A percentile compares a stretch with the other conserved stretches of the same genome.
Conservation (phyloP, 331 rosid genomes). For the Acacia concinna region DNA sequence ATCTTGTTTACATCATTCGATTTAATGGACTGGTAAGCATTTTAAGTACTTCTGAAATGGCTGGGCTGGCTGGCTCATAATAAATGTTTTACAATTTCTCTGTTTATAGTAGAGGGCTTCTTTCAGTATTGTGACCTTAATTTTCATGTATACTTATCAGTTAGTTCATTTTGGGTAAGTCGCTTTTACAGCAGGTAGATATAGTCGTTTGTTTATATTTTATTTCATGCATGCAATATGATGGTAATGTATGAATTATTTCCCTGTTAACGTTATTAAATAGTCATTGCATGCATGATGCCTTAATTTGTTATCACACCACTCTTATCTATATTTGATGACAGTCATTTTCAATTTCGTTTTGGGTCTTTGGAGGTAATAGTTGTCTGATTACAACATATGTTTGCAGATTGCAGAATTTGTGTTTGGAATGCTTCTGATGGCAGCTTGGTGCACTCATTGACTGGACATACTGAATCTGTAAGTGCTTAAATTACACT, state of each 20-base stretch:
- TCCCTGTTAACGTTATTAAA: not conserved
- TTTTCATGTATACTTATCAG: slow-evolving; percentile 15
- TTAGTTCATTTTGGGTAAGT: slow-evolving; percentile 2
- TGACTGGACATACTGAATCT: slow-evolving; percentile 94
- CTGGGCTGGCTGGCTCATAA: slow-evolving; percentile 4
- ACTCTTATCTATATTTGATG: slow-evolving; percentile 14
- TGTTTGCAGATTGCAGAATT: slow-evolving; percentile 87
- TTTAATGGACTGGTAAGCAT: not conserved
- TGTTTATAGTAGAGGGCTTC: slow-evolving; percentile 7
- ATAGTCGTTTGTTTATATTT: not conserved
- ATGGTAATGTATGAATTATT: not conserved
- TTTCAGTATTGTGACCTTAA: slow-evolving; percentile 8
- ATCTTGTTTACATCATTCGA: not conserved
- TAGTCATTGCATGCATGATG: slow-evolving; percentile 4
- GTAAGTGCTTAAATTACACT: slow-evolving; percentile 49
- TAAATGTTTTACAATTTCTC: not conserved
- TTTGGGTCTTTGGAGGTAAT: slow-evolving; percentile 16
- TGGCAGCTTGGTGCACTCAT: slow-evolving; percentile 95
- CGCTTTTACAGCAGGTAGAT: not conserved
- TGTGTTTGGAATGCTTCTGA: slow-evolving; percentile 99
- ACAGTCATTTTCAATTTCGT: slow-evolving; percentile 12
- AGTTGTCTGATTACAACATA: slow-evolving; percentile 27
- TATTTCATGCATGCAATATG: slow-evolving; percentile 16
- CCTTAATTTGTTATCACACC: slow-evolving; percentile 9
- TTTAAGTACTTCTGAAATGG: not conserved